phyloP scores from a whole-genome alignment of 2,329 filamentous ascomycete species.

The Hymenoscyphus occultus region DNA sequence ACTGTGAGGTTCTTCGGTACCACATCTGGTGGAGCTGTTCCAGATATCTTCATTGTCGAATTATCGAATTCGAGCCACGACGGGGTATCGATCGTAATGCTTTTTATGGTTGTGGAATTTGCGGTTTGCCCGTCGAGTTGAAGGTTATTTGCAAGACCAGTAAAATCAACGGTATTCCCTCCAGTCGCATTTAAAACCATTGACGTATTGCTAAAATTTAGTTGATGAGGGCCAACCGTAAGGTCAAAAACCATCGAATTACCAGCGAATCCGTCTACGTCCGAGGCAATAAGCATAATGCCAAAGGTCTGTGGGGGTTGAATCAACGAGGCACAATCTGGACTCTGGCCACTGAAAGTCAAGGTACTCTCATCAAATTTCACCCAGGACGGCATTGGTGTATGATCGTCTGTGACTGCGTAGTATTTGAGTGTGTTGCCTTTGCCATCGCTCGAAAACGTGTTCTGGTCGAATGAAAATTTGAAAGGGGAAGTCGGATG shows the following conservation, averaged over 20 bases:
- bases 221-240: slow-evolving; percentile 65
- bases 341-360: slow-evolving; percentile 69
- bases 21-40: slow-evolving; percentile 59
- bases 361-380: slow-evolving; percentile 64
- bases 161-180: slow-evolving; percentile 52
- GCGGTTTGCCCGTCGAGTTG: slow-evolving; percentile 56
- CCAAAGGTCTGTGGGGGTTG: slow-evolving; percentile 70
- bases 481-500: slow-evolving; percentile 52
- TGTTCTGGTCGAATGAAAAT: slow-evolving; percentile 53
- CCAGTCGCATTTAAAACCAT: slow-evolving; percentile 56
- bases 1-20: slow-evolving; percentile 62
- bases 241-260: slow-evolving; percentile 66
- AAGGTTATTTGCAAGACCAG: slow-evolving; percentile 49
- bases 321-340: slow-evolving; percentile 58
- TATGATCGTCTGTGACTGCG: slow-evolving; percentile 70
- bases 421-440: slow-evolving; percentile 64
- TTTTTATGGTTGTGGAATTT: slow-evolving; percentile 47
- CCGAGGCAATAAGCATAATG: slow-evolving; percentile 73
- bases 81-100: slow-evolving; percentile 55
- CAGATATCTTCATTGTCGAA: slow-evolving; percentile 58
- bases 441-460: slow-evolving; percentile 54
- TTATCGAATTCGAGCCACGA: slow-evolving; percentile 68
- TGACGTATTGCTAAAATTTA: slow-evolving; percentile 59
- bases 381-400: slow-evolving; percentile 84
- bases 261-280: slow-evolving; percentile 74